Evolutionary conservation across 306 rosid species (phyloP), one percentile per base, ranked within the genome.

Genomic region (Cercis canadensis): DNA sequence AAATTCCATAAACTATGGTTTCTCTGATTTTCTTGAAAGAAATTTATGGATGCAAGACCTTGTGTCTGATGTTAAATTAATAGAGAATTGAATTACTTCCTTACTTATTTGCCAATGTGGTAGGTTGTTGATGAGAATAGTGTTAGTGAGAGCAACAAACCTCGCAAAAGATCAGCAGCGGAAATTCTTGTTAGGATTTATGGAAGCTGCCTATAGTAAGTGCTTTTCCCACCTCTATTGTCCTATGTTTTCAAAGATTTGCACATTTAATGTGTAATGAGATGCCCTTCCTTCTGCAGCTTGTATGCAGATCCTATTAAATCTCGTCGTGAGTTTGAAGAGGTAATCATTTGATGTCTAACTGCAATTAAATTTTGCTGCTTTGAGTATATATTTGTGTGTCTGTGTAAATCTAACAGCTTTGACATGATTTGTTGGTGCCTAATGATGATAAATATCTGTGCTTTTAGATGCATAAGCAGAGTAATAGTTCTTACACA

Each of bases 171-270:
- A 66, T 67, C 78, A 18, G 19, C 79, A 0, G 72, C 68, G 55
- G 72, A 82, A 16, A 81, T 86, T 65, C 86, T 78, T 71, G 96
- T 90, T 76, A 78, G 94, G 88, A 73, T 84, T 21, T 90, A 88
- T 14, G 96, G 96, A 83, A 86, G 88, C 73, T 83, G 84, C 67
- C 57, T 57, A 51, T 82, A 74, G 94, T 86, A 24, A 57, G 86
- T 82, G 68, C 54, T 55, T 65, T 64, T 19, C 49, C 17, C 11
- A 33, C 46, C 21, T 58, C 32, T 71, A 32, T 66, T 65, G 18
- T 67, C 11, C 31, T 80, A 7, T 58, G 31, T 13, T 71, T 43
- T 60, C 7, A 57, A 11, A 7, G 13, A 6, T 73, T 74, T 41
- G 53, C 29, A 0, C 13, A 33, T 33, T 65, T 21, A 24, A 15